Evolutionary conservation across 2,329 filamentous ascomycete species (phyloP).

Genomic region (Tolypocladium inflatum): DNA sequence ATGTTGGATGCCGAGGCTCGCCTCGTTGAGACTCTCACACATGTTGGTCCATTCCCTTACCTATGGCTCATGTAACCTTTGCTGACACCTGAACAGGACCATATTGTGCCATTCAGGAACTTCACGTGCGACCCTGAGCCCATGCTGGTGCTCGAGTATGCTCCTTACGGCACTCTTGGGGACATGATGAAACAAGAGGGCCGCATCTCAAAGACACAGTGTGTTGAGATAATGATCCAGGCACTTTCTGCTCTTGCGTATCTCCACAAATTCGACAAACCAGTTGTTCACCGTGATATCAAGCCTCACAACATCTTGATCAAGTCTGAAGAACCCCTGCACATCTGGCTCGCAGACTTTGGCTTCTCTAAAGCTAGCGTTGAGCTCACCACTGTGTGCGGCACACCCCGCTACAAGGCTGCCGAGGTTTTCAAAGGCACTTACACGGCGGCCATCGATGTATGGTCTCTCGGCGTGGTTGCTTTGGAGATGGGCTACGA

Average conservation of each 20-base stretch:
- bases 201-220: neutral
- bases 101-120: no score
- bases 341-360: neutral
- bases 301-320: neutral
- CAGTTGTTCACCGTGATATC: neutral
- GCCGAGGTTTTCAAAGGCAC: neutral
- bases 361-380: neutral
- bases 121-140: no score
- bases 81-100: no score
- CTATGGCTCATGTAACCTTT: no score
- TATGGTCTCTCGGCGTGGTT: neutral
- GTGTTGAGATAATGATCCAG: neutral
- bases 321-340: neutral
- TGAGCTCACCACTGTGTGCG: neutral
- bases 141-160: no score
- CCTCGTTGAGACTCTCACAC: no score
- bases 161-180: neutral
- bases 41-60: no score
- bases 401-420: neutral
- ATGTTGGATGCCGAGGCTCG: no score
- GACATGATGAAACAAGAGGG: neutral
- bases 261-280: neutral
- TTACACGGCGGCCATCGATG: neutral
- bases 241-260: neutral
- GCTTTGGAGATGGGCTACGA: neutral